Percentiles rank a stretch among this genome's conserved stretches.
These are phyloP conservation scores for Alternaria sp. DNA, from an alignment of 2,329 filamentous ascomycete species.

Conservation along the genomic window DNA sequence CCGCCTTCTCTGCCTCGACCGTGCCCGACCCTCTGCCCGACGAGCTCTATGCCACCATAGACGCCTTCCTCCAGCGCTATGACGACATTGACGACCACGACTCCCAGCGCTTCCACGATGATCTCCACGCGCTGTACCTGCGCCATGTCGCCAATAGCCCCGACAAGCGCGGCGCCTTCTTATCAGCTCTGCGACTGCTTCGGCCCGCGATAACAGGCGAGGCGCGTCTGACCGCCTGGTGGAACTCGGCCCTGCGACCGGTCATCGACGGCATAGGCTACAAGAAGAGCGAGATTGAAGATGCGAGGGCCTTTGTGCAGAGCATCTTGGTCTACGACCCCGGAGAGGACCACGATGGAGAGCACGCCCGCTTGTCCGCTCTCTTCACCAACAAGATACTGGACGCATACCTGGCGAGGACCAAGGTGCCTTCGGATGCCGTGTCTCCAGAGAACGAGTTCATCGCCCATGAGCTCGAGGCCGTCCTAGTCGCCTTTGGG, in stretches of 20 bases:
- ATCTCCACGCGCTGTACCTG: constrained; percentile 73
- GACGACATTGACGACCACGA: constrained; percentile 72
- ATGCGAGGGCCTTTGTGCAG: constrained; percentile 71
- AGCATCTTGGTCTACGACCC: constrained; percentile 71
- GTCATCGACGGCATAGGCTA: constrained; percentile 66
- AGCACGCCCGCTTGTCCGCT: constrained; percentile 55
- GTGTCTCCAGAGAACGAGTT: constrained; percentile 56
- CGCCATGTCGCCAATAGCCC: constrained; percentile 67
- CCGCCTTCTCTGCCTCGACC: constrained; percentile 54
- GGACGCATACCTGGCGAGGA: constrained; percentile 55
- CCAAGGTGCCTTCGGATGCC: constrained; percentile 49
- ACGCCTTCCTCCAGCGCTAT: constrained; percentile 74
- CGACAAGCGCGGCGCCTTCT: constrained; percentile 71
- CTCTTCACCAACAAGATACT: constrained; percentile 65
- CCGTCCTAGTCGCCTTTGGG: constrained; percentile 65
- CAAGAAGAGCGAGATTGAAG: constrained; percentile 70
- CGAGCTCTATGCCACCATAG: constrained; percentile 69
- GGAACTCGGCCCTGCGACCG: constrained; percentile 69
- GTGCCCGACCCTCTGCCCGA: constrained; percentile 69
- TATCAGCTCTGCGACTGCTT: constrained; percentile 71
- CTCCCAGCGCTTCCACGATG: constrained; percentile 77
- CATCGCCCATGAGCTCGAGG: constrained; percentile 61
- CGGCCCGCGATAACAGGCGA: constrained; percentile 71
- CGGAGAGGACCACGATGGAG: constrained; percentile 61
- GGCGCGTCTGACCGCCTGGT: constrained; percentile 74